Evolutionary conservation across 352 stramenopile species (phyloP), one percentile per base, ranked within the genome.

Genomic region (Saprolegnia diclina): DNA sequence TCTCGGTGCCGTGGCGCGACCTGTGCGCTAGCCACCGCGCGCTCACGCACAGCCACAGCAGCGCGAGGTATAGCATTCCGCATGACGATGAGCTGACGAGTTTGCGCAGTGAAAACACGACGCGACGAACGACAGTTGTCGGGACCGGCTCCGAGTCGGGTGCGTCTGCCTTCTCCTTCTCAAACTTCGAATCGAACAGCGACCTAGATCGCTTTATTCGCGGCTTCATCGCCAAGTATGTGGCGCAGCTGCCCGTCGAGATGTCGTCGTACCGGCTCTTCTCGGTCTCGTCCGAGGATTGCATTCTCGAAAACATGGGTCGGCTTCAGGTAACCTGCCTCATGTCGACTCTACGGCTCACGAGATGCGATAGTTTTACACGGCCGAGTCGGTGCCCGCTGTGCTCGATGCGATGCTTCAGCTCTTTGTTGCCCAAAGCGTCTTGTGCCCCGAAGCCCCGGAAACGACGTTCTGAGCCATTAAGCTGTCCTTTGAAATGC

Each of bases 381-480:
- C 52, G 9, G 11, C 63, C 0, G 53, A 63, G 18, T 38, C 42
- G 21, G 45, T 55, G 11, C 26, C 45, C 21, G 53, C 40, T 14
- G 24, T 69, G 14, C 46, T 69, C 53, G 37, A 45, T 52, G 63
- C 53, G 29, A 4, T 69, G 1, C 24, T 69, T 9, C 42, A 69
- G n/a, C 53, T 69, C 21, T 69, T 69, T 45, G 46, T 56, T 18
- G 48, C 22, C 19, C 63, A 69, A 46, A n/a, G 61, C 35, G 46
- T 69, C 6, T 22, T 29, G 9, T 24, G 53, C 19, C 63, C 63
- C 22, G 63, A 69, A 61, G 54, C 37, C 1, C 11, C 35, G 16
- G 63, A 69, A 57, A 69, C 35, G 42, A 61, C 63, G 7, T 56
- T 69, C 35, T 69, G 62, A 69, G 21, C n/a, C 19, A n/a, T 40